These are phyloP conservation scores for Agaricus blazei DNA, from an alignment of 768 basidiomycete species.

Conservation along the genomic window DNA sequence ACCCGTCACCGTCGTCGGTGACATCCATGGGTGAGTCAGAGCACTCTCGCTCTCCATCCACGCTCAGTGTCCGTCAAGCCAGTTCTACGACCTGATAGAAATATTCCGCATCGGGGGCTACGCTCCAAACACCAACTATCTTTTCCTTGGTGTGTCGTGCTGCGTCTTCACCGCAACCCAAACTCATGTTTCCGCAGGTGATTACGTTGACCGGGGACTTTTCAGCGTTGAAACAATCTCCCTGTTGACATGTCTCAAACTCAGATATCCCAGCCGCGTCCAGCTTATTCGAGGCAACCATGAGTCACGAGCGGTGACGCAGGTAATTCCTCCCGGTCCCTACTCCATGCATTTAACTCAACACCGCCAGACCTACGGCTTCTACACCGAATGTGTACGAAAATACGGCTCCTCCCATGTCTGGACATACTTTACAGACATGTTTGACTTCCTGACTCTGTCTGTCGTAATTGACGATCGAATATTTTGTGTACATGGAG, in stretches of 20 bases:
- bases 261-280: conserved; percentile 94
- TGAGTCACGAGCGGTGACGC: conserved; percentile 95
- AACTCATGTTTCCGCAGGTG: conserved; percentile 49
- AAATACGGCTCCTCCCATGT: conserved; percentile 96
- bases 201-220: conserved; percentile 96
- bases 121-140: conserved; percentile 95
- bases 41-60: conserved; percentile 5
- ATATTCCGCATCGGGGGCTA: conserved; percentile 99
- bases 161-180: background rate
- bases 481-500: conserved; percentile 99
- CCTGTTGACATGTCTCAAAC: conserved; percentile 91
- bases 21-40: conserved; percentile 91
- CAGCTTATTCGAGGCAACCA: conserved; percentile 98
- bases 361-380: conserved; percentile 83
- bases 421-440: conserved; percentile 99
- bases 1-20: conserved; percentile 97
- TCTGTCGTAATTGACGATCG: conserved; percentile 98
- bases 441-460: conserved; percentile 98
- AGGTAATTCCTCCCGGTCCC: conserved; percentile 50
- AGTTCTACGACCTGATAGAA: conserved; percentile 99
- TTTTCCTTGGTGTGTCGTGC: conserved; percentile 80
- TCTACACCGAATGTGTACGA: conserved; percentile 96
- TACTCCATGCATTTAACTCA: conserved; percentile 22
- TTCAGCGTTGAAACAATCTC: conserved; percentile 99
- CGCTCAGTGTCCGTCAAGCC: conserved; percentile 56